Percentiles rank a stretch among this genome's conserved stretches.
Evolutionary conservation across 495 filamentous ascomycete genomes (phyloP).

Genomic region (Tricharina praecox): DNA sequence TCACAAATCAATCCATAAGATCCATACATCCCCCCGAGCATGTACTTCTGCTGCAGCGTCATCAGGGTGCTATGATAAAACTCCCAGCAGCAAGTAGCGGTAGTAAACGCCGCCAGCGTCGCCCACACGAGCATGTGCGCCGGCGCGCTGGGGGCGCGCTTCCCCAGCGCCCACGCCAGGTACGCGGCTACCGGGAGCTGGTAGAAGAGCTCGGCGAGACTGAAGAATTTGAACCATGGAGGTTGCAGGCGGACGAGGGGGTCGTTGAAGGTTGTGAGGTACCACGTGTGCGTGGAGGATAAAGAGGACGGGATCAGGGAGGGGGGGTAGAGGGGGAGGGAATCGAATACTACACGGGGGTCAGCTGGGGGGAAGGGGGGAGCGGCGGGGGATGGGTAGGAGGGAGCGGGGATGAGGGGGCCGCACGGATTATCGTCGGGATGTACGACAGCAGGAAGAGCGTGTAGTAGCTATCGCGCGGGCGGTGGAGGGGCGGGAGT

Average conservation of each 20-base stretch:
- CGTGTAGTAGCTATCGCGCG: conserved; percentile 6
- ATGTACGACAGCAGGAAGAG: conserved; percentile 16
- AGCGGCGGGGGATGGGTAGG: conserved; percentile 9
- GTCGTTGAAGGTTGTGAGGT: conserved; percentile 19
- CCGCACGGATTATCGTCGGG: conserved; percentile 17
- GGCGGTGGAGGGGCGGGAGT: conserved; percentile 1
- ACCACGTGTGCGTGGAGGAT: conserved; percentile 16
- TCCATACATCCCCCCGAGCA: conserved; percentile 7
- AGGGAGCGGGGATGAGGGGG: conserved; percentile 16
- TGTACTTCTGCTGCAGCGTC: not conserved
- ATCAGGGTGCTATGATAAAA: not conserved
- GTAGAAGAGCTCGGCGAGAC: conserved; percentile 14
- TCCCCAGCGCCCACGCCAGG: not conserved
- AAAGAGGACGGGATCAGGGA: conserved; percentile 12
- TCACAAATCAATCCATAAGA: conserved; percentile 8
- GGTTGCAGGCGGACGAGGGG: conserved; percentile 17
- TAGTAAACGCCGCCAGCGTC: not conserved
- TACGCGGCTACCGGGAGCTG: conserved; percentile 19
- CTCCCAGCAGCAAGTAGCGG: conserved; percentile 2
- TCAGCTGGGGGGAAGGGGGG: no score
- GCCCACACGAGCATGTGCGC: not conserved
- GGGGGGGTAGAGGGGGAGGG: conserved; percentile 18
- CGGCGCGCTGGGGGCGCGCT: not conserved
- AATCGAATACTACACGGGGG: conserved; percentile 14
- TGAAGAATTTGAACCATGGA: conserved; percentile 18